Evolutionary conservation across 495 filamentous ascomycete species (phyloP).

Genomic region (Letharia columbiana): DNA sequence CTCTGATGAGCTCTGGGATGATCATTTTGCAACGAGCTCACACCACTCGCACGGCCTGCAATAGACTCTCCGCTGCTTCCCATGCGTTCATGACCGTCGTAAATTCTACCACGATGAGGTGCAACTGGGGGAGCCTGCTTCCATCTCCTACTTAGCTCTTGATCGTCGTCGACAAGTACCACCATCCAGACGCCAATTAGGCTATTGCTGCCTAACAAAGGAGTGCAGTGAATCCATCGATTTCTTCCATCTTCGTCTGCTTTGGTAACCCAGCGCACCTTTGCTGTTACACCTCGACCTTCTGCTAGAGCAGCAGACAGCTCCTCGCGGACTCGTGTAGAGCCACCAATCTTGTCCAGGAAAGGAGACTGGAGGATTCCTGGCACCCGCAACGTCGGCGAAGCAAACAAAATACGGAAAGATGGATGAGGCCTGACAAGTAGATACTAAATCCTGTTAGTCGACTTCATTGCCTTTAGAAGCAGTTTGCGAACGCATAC

Average conservation of each 20-base stretch:
- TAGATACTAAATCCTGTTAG: slow-evolving; percentile 42
- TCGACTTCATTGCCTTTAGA: neutral
- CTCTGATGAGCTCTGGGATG: slow-evolving; percentile 10
- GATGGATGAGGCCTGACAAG: slow-evolving; percentile 56
- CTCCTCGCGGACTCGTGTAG: slow-evolving; percentile 44
- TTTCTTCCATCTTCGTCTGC: slow-evolving; percentile 41
- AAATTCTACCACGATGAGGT: slow-evolving; percentile 23
- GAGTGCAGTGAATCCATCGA: slow-evolving; percentile 56
- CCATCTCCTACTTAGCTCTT: slow-evolving; percentile 21
- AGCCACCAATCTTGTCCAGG: slow-evolving; percentile 49
- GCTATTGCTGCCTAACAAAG: slow-evolving; percentile 48
- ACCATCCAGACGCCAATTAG: slow-evolving; percentile 58
- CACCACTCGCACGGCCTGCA: slow-evolving; percentile 5
- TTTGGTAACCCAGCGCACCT: slow-evolving; percentile 50
- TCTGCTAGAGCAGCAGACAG: slow-evolving; percentile 47
- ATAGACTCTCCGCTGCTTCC: slow-evolving; percentile 19
- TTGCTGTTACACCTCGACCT: slow-evolving; percentile 57
- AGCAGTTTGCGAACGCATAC: slow-evolving; percentile 24
- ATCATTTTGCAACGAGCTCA: slow-evolving; percentile 7
- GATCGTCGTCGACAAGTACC: slow-evolving; percentile 46
- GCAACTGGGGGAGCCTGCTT: slow-evolving; percentile 26
- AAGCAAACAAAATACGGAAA: slow-evolving; percentile 56
- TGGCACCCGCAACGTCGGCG: slow-evolving; percentile 53
- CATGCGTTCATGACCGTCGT: slow-evolving; percentile 16
- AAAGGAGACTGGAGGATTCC: slow-evolving; percentile 57